phyloP scores from a whole-genome alignment of 345 rosid species.

The Angophora floribunda region DNA sequence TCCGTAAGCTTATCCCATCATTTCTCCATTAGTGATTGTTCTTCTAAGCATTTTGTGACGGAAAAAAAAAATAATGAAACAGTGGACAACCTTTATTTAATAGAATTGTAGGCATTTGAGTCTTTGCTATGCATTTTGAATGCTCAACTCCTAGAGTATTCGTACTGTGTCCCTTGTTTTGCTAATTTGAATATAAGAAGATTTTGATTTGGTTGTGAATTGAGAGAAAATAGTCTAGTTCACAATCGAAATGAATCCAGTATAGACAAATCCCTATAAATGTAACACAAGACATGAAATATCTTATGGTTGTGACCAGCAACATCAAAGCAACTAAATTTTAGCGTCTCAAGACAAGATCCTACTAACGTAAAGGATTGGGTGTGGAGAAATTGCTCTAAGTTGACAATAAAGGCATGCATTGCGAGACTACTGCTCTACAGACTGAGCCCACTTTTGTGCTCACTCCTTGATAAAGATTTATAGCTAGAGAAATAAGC shows the following conservation, averaged over 20 bases:
- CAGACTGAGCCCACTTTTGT: neutral
- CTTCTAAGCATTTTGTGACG: neutral
- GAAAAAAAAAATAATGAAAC: neutral
- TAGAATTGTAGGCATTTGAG: neutral
- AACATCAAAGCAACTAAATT: neutral
- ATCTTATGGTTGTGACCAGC: neutral
- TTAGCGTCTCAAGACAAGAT: neutral
- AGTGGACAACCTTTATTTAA: neutral
- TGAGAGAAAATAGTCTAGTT: neutral
- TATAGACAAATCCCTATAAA: neutral
- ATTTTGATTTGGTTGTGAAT: neutral
- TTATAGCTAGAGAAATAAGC: neutral
- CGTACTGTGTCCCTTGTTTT: neutral
- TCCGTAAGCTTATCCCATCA: neutral
- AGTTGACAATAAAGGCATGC: neutral
- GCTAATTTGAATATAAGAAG: neutral
- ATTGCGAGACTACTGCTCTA: neutral
- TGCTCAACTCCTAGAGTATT: neutral
- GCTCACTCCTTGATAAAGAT: neutral
- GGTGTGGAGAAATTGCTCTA: neutral
- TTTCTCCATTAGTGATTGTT: neutral
- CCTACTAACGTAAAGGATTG: too few relatives aligned
- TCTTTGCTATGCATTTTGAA: neutral
- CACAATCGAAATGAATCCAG: neutral
- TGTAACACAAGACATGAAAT: neutral